Evolutionary conservation across 2,329 filamentous ascomycete species (phyloP).

Genomic region (Aspergillus phoenicis): DNA sequence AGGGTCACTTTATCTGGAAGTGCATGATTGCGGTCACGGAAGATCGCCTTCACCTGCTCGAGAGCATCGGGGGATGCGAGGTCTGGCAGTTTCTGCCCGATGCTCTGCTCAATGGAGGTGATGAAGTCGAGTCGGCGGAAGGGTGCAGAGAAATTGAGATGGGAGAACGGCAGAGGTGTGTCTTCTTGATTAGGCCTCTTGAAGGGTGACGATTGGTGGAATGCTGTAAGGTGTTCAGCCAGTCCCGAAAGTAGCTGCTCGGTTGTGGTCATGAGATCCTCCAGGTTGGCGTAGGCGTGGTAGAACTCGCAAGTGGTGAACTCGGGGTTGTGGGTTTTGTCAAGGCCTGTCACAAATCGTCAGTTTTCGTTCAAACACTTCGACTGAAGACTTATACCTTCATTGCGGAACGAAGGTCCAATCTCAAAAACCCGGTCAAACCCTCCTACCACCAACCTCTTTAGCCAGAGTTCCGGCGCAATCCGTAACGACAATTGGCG

Average conservation of each 20-base stretch:
- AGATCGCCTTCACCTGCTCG: constrained; percentile 59
- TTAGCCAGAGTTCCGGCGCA: constrained; percentile 93
- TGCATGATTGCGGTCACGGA: constrained; percentile 52
- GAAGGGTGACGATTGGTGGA: constrained; percentile 48
- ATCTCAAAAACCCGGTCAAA: constrained; percentile 92
- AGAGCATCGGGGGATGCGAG: constrained; percentile 59
- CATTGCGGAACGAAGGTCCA: constrained; percentile 88
- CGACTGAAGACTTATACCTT: constrained; percentile 56
- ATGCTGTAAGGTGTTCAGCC: constrained; percentile 53
- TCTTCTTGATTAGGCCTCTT: constrained; percentile 51
- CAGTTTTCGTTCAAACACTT: not conserved
- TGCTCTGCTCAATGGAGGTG: constrained; percentile 70
- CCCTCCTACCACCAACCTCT: constrained; percentile 85
- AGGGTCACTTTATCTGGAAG: constrained; percentile 59
- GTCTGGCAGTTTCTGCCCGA: constrained; percentile 68
- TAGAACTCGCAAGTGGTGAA: constrained; percentile 99
- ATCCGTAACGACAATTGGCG: constrained; percentile 78
- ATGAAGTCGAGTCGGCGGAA: constrained; percentile 78
- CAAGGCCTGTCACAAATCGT: constrained; percentile 55
- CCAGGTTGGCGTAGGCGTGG: constrained; percentile 76
- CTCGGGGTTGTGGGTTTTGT: constrained; percentile 92
- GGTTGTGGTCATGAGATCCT: constrained; percentile 74
- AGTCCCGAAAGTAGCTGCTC: constrained; percentile 69
- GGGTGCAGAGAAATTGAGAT: constrained; percentile 55
- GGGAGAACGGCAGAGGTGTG: not conserved